Base-by-base conservation (phyloP, 176 grass and related monocot species). In the Carex scoparia region DNA sequence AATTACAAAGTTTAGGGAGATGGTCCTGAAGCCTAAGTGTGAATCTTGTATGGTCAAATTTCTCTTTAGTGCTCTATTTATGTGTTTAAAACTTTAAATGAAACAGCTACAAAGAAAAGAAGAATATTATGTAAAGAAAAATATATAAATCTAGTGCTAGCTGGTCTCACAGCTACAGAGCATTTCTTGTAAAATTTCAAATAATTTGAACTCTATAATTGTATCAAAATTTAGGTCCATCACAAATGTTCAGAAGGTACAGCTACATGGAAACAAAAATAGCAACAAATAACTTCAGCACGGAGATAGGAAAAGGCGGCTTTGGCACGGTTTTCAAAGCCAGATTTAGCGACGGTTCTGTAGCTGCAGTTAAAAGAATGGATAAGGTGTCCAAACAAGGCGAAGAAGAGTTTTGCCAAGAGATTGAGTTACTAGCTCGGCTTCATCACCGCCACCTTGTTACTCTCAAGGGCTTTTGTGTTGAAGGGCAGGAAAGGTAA, bases 401-500 rank as follows among this genome's bases (percentile, higher is more conserved):
- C 0, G 96, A 99, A 88, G 96, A 99, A 88, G 96, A 99, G 46
- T 99, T 99, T 81, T 95, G 93, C 57, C 65, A 85, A 62, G 96
- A 99, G 90, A 99, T 99, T 79, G 96, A 99, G 82, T 91, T 99
- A 64, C 87, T 99, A 27, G 91, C 96, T 79, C 94, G 96, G 79
- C 84, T 99, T 73, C 96, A 99, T 54, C 96, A 99, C 86, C 96
- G 96, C 28, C 93, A 99, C 91, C 96, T 99, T 69, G 96, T 99
- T 65, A 88, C 86, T 61, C 89, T 99, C 3, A 99, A 95, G 81
- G 93, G 93, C 49, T 95, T 95, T 27, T 99, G 96, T 66, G 89
- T 93, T 53, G 93, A 95, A 86, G 93, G 86, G 81, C 93, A 89
- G 79, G 93, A 99, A 89, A 94, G 96, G 96, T 95, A 88, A 42